phyloP scores from a whole-genome alignment of 768 basidiomycete genomes.

The Atractiella rhizophila region DNA sequence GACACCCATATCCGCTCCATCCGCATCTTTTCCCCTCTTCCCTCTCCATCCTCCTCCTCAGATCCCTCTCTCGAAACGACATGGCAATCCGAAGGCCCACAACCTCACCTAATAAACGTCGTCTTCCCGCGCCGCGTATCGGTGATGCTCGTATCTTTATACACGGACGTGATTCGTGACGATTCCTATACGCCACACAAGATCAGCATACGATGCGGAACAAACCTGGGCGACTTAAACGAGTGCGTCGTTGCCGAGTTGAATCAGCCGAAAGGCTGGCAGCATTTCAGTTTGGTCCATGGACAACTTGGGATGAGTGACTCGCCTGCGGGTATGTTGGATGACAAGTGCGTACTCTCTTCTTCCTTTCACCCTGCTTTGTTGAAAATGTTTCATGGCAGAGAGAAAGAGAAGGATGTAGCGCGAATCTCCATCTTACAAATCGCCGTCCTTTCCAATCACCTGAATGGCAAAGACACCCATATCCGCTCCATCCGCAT shows the following conservation, averaged over 20 bases:
- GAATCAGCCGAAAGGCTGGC: slow-evolving; percentile 87
- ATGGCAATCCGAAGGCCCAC: slow-evolving; percentile 88
- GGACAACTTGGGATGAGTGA: slow-evolving; percentile 46
- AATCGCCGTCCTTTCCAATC: slow-evolving; percentile 68
- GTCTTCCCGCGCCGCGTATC: slow-evolving; percentile 56
- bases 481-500: slow-evolving; percentile 76
- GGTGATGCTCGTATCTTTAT: slow-evolving; percentile 56
- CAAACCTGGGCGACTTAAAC: slow-evolving; percentile 69
- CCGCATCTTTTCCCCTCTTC: slow-evolving; percentile 65
- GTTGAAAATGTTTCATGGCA: slow-evolving; percentile 1
- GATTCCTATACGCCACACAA: slow-evolving; percentile 94
- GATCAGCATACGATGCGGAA: slow-evolving; percentile 71
- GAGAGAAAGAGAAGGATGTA: too few species aligned
- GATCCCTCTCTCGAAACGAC: too few species aligned
- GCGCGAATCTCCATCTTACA: too few species aligned
- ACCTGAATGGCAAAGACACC: slow-evolving; percentile 97
- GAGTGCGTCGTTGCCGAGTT: slow-evolving; percentile 50
- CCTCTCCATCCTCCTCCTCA: too few species aligned
- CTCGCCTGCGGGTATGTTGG: too few species aligned
- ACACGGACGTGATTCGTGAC: slow-evolving; percentile 53
- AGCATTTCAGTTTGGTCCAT: slow-evolving; percentile 56
- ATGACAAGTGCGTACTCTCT: slow-evolving; percentile 3
- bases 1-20: slow-evolving; percentile 92
- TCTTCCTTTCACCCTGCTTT: background rate
- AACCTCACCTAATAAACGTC: slow-evolving; percentile 84